Conservation (phyloP, 257 asterid species). For the Solanum piurae region DNA sequence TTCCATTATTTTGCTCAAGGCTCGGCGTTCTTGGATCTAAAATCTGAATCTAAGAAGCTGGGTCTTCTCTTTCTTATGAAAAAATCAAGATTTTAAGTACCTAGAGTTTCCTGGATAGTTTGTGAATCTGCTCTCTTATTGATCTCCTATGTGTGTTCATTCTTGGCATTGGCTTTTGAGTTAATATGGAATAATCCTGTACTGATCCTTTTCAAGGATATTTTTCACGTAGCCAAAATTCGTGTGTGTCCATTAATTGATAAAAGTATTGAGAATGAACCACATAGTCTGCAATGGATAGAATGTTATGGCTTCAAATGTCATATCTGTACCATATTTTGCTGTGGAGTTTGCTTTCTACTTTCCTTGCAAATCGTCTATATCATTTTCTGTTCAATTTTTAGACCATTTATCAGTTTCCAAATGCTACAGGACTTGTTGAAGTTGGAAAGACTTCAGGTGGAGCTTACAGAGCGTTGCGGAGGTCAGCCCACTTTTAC, state of each 20-base stretch:
- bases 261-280: not conserved
- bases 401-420: not conserved
- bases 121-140: not conserved
- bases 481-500: slow-evolving; percentile 55
- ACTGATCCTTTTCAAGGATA: not conserved
- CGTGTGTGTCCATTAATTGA: not conserved
- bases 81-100: not conserved
- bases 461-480: slow-evolving; percentile 51
- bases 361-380: not conserved
- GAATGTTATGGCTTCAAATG: not conserved
- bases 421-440: slow-evolving; percentile 52
- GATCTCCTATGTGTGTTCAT: not conserved
- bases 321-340: not conserved
- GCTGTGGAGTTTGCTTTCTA: not conserved
- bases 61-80: not conserved
- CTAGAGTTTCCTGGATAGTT: not conserved
- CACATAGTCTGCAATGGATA: not conserved
- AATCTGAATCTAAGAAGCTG: not conserved
- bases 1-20: not conserved
- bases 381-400: not conserved
- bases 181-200: not conserved
- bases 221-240: not conserved
- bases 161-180: not conserved
- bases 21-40: not conserved
- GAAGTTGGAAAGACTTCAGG: slow-evolving; percentile 70